phyloP scores from a whole-genome alignment of 2,329 filamentous ascomycete genomes.

The Sclerotinia trifoliorum region DNA sequence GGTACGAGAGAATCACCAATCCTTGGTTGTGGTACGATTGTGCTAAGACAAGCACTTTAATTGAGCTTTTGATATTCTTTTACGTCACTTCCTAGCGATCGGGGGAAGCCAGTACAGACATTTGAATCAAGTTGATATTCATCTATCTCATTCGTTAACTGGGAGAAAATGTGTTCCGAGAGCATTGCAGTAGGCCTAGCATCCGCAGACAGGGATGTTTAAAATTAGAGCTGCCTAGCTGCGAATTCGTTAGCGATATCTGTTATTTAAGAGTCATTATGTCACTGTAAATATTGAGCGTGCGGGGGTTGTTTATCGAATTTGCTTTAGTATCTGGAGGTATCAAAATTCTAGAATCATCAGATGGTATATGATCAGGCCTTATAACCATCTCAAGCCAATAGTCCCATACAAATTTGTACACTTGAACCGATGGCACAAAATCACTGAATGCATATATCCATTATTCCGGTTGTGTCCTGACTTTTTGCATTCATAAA shows the following conservation, averaged over 20 bases:
- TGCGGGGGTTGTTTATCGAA: constrained; percentile 11
- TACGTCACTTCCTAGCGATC: too few species aligned
- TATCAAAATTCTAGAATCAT: constrained; percentile 15
- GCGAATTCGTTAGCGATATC: neutral
- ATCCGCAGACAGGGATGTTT: neutral
- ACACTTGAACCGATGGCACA: constrained; percentile 6
- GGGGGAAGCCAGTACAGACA: too few species aligned
- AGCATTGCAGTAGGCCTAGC: too few species aligned
- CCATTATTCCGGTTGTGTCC: constrained; percentile 20
- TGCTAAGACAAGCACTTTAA: too few species aligned
- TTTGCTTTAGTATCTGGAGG: constrained; percentile 15
- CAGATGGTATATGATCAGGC: constrained; percentile 6
- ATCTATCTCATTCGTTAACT: too few species aligned
- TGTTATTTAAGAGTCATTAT: neutral
- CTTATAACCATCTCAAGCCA: constrained; percentile 7
- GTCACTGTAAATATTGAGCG: neutral
- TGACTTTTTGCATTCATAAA: constrained; percentile 22
- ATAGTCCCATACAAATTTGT: constrained; percentile 11
- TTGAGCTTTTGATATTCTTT: too few species aligned
- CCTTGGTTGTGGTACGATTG: too few species aligned
- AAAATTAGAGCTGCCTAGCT: neutral
- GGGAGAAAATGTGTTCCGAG: too few species aligned
- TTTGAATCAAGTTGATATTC: too few species aligned
- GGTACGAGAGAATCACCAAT: too few species aligned
- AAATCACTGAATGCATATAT: constrained; percentile 22